These are phyloP conservation scores for Naematelia aurantialba DNA, from an alignment of 768 basidiomycete species.

Conservation along the genomic window DNA sequence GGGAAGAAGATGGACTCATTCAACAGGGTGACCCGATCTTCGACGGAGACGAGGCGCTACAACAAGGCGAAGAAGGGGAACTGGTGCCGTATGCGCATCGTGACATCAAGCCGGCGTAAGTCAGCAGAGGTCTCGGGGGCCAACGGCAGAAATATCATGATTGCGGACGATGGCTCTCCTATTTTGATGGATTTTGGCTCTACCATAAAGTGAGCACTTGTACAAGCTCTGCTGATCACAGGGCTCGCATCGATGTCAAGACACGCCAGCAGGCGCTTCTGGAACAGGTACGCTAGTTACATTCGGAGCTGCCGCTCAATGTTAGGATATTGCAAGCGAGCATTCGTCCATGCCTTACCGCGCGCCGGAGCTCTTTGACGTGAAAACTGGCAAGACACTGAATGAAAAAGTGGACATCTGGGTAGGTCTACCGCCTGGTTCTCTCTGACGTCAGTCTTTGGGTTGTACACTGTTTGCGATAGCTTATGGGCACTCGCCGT, in stretches of 20 bases:
- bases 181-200: constrained; percentile 99
- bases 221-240: not conserved
- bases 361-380: constrained; percentile 95
- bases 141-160: constrained; percentile 79
- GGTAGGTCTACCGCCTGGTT: constrained; percentile 57
- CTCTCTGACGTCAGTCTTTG: constrained; percentile 63
- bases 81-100: constrained; percentile 90
- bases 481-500: constrained; percentile 92
- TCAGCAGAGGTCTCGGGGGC: constrained; percentile 9
- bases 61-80: constrained; percentile 53
- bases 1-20: constrained; percentile 65
- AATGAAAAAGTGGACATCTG: constrained; percentile 97
- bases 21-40: constrained; percentile 67
- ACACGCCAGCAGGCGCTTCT: constrained; percentile 79
- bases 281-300: too few species aligned
- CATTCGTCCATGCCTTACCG: constrained; percentile 98
- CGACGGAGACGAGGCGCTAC: constrained; percentile 72
- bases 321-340: constrained; percentile 92
- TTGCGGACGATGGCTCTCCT: constrained; percentile 81
- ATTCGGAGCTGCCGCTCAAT: too few species aligned
- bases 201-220: constrained; percentile 57
- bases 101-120: constrained; percentile 92
- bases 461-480: constrained; percentile 93
- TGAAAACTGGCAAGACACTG: constrained; percentile 78
- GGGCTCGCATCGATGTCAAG: constrained; percentile 73